A percentile compares a stretch with the other conserved stretches of the same genome.
Evolutionary conservation across 2,329 filamentous ascomycete genomes (phyloP).

Genomic region (Colletotrichum sp.): DNA sequence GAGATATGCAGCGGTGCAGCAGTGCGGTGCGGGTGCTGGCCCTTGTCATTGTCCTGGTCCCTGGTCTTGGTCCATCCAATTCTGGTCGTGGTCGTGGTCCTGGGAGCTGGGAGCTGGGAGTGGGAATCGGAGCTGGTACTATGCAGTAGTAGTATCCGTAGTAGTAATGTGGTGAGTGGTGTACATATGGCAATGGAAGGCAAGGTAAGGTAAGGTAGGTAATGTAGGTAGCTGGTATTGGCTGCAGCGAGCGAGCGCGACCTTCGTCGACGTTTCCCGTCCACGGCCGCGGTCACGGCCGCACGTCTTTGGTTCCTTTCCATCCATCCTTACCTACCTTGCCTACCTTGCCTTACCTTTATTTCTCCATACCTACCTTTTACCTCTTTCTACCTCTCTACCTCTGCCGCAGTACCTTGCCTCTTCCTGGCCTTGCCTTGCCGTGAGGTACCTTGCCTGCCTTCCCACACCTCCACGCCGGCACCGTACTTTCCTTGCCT

Average conservation of each 20-base stretch:
- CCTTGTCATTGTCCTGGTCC: not conserved
- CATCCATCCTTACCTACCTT: not conserved
- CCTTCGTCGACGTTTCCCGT: conserved; percentile 18
- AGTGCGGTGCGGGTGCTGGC: not conserved
- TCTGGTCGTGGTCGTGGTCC: not conserved
- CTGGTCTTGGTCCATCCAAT: not conserved
- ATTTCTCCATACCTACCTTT: not conserved
- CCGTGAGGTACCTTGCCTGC: not conserved
- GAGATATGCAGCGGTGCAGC: not conserved
- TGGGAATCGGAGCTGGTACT: not conserved
- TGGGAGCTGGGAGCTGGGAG: not conserved
- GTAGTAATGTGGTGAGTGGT: not conserved
- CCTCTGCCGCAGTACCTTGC: not conserved
- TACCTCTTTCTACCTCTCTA: not conserved
- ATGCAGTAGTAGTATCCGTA: not conserved
- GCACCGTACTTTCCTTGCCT: conserved; percentile 3
- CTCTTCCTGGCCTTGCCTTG: not conserved
- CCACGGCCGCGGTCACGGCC: not conserved
- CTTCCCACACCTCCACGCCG: not conserved
- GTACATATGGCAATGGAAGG: not conserved
- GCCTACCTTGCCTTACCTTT: not conserved
- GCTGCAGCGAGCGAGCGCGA: not conserved
- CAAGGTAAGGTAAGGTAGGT: not conserved
- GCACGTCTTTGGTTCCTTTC: not conserved
- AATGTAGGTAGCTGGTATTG: not conserved